Base-by-base conservation (phyloP, 129 eudicot genomes). In the Flaveria sonorensis region DNA sequence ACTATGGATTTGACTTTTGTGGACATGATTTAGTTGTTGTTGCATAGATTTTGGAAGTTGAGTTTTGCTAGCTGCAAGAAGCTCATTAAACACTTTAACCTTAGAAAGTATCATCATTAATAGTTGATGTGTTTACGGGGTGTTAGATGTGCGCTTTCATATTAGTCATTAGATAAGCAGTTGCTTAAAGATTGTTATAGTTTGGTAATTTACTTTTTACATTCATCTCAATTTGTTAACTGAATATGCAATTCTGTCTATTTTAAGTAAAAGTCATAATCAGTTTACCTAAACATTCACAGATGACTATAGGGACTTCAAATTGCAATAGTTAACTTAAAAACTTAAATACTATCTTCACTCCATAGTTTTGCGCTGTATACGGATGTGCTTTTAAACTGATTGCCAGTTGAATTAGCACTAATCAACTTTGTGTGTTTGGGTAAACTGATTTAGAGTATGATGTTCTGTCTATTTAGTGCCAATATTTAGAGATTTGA, bases 21-120 rank as follows among this genome's bases (percentile, higher is more conserved):
- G 52, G 52, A 72, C 42, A 53, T 53, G 36, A 12, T 53, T 36
- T 30, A 63, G 68, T 63, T 63, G 68, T 62, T 75, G 45, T 46
- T 61, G 61, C 10, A 75, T 14, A 18, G 52, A 47, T 75, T 75
- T 61, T 63, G 18, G 40, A 36, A 36, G 40, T 24, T 36, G 73
- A 18, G 18, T 76, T 76, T 65, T 76, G 52, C 24, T 66, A 65
- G 65, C 80, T 51, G 51, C 53, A 16, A 8, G 18, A 19, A 16
- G 46, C 67, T 68, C 53, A 8, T 32, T 64, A 6, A 26, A 56
- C 19, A 28, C 36, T 70, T 75, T 60, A 70, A 70, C 16, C 51
- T 36, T 70, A 10, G 74, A 65, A 67, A 68, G 71, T 24, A 26
- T 75, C 7, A 74, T 74, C 15, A 11, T 48, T 48, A 48, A 48